Base-by-base conservation (phyloP, 768 basidiomycete species). In the Tricholoma sp. region DNA sequence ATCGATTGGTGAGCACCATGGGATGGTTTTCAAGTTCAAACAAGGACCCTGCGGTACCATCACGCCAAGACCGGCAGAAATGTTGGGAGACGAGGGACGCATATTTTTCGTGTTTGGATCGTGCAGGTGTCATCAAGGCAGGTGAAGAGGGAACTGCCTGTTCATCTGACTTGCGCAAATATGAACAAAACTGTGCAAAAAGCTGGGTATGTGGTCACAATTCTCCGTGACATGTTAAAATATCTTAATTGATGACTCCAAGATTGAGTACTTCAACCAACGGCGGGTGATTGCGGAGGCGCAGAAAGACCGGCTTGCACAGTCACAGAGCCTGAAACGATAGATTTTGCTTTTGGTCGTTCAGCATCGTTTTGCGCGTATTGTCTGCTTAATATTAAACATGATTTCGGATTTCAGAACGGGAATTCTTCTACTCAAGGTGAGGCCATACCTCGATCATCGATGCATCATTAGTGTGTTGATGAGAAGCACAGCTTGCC, bases 261-360 rank as follows among this genome's bases (percentile, higher is more conserved):
- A 98, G 95, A 87, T 98, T 64, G 90, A 91, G 24, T 96, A 98
- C 70, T 97, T 98, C 67, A 96, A 97, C 75, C 89, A 92, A 69
- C 84, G 94, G 34, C 80, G 94, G 54, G 82, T 91, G 34, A 81
- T 94, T 52, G 88, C 84, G 8, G 89, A 88, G 59, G 83, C 85
- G 56, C 91, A 92, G 71, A 89, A 86, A 65, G 83, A 84, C 39
- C 74, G 86, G 54, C 78, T 91, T 29, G 81, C 81, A 16, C 76
- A 76, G 58, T 66, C 64, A 12, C 70, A 72, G 53, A 71, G 70
- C 37, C 58, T 71, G 45, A 73, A 63, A 58, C 65, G 66, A 51
- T 71, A 66, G 60, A 27, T 27, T 27, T 5, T 27, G 14, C 16
- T 50, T 32, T 11, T 9, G 6, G 3, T 32, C 31, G 31, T n/a